Base-by-base conservation (phyloP, 1,284 basidiomycete genomes). In the Melanopsichium pennsylvanicum region DNA sequence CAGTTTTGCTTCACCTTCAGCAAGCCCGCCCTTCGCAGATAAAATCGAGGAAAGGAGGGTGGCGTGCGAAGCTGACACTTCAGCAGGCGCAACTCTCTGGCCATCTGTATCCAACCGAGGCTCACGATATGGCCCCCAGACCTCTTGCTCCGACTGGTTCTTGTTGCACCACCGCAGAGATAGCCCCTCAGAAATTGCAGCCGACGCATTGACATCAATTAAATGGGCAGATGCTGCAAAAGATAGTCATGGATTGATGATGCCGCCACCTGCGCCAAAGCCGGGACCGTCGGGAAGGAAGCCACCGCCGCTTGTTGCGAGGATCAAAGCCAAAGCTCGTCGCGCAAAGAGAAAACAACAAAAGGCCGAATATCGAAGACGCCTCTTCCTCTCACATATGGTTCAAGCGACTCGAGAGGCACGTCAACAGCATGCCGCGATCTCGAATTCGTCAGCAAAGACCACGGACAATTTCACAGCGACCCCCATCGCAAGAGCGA, bases 271-370 rank as follows among this genome's bases (percentile, higher is more conserved):
- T 4, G 48, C 60, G 23, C 43, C 35, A 13, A 51, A 42, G 13
- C 55, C 61, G 0, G 49, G 61, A 11, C 61, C 54, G 23, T 43
- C 61, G 6, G 18, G 40, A 18, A 44, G 49, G 8, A 52, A 46
- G 29, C 61, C 61, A 12, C 61, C 61, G 19, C 55, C 55, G 1
- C 37, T 64, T 23, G 45, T 46, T 1, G 44, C 42, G 1, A 51
- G 61, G 1, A 43, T 54, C 32, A 58, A 50, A 26, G 61, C 61
- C 22, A 54, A 45, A 42, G 61, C 61, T 11, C 49, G 61, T 0
- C 61, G 61, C 6, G 61, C 61, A 5, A 64, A 49, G 18, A 42
- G 61, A 12, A 64, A 64, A 32, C 48, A 58, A 29, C 55, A 57
- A 16, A 64, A 64, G 29, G 61, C 55, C 21, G 60, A 63, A 35